Evolutionary conservation across 2,329 filamentous ascomycete species (phyloP), one percentile per base, ranked within the genome.

Genomic region (Davidsoniella virescens): DNA sequence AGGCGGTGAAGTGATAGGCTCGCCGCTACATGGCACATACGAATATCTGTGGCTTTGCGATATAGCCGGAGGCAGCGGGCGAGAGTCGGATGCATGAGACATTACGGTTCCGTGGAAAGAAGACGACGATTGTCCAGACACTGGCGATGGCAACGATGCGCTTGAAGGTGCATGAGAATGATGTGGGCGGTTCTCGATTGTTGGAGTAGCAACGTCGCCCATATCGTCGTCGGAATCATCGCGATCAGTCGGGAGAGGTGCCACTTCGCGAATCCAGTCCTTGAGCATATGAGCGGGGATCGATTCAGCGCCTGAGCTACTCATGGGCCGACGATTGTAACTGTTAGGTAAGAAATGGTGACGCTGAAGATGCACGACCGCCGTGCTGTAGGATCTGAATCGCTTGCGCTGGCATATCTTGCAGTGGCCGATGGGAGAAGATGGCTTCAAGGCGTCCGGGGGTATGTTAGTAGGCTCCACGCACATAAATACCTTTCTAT

Each of bases 211-310:
- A 17, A 47, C 29, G 10, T 43, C 54, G 49, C 18, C 45, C 44
- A 33, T 46, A 38, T 62, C 61, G 9, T 68, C 67, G 20, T 65
- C 63, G 14, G 67, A 68, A 12, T 73, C 71, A 17, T 76, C 73
- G n/a, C 67, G 70, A 7, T 70, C 72, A 52, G 36, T 39, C 9
- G 46, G 36, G n/a, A 39, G 17, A 16, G 75, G 71, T 16, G 71
- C 67, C 26, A 78, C 71, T 58, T 78, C 75, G 42, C 69, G 68
- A 72, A 78, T 77, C 74, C 75, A 76, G 57, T 76, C 72, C 56
- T 75, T 75, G 25, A 77, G 59, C 9, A 75, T 65, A 4, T 66
- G 67, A 72, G 76, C 76, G 2, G 72, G 69, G 14, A 73, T 72
- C 72, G 73, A 76, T 59, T 76, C 73, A 5, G 39, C 9, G 16